Percentiles rank a stretch among this genome's conserved stretches.
Evolutionary conservation across 768 basidiomycete genomes (phyloP).

Genomic region (Boletus sp.): DNA sequence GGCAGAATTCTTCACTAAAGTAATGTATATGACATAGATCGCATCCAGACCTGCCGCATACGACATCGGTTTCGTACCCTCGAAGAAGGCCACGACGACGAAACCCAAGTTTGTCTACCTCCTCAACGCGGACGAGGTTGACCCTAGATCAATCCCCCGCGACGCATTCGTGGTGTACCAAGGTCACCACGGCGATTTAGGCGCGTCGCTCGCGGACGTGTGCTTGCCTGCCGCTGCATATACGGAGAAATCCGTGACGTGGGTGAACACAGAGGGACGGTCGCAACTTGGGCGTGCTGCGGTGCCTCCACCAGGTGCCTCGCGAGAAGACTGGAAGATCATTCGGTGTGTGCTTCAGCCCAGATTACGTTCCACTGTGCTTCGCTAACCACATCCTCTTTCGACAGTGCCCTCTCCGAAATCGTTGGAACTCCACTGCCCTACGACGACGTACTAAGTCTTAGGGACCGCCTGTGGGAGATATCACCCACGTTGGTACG

Average conservation of each 20-base stretch:
- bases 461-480: constrained; percentile 96
- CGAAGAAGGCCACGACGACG: constrained; percentile 67
- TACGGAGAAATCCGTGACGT: constrained; percentile 87
- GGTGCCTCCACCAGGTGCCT: constrained; percentile 91
- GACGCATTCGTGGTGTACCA: constrained; percentile 98
- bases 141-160: constrained; percentile 82
- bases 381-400: not conserved
- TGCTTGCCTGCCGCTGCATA: constrained; percentile 91
- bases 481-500: constrained; percentile 87
- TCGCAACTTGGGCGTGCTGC: constrained; percentile 88
- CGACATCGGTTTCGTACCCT: constrained; percentile 91
- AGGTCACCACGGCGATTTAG: constrained; percentile 96
- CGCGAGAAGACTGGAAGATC: constrained; percentile 97
- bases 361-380: not conserved
- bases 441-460: constrained; percentile 80
- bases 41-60: constrained; percentile 94
- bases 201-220: constrained; percentile 96
- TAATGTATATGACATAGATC: constrained; percentile 43
- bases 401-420: constrained; percentile 80
- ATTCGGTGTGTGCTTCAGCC: constrained; percentile 56
- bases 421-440: constrained; percentile 76
- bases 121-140: constrained; percentile 92
- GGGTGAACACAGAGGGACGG: constrained; percentile 97
- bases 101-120: constrained; percentile 96
- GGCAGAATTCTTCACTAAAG: not conserved